These are phyloP conservation scores for Xylariaceae sp. DNA, from an alignment of 2,329 filamentous ascomycete species.

Conservation along the genomic window DNA sequence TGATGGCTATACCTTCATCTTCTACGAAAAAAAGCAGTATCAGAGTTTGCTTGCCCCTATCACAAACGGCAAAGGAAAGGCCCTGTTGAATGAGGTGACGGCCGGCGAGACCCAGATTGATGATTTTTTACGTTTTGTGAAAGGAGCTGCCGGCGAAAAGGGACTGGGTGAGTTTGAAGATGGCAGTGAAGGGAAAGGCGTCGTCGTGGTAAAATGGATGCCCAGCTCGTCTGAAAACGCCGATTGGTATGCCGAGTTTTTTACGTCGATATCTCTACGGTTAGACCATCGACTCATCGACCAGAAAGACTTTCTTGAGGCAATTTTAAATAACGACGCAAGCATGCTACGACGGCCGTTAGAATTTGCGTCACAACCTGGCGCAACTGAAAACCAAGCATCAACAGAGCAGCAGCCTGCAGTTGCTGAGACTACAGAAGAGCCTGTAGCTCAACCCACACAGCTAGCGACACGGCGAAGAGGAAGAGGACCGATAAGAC, in stretches of 20 bases:
- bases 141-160: constrained; percentile 68
- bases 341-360: constrained; percentile 64
- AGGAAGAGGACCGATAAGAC: constrained; percentile 39
- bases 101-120: constrained; percentile 61
- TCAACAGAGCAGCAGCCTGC: constrained; percentile 18
- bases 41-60: constrained; percentile 70
- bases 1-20: constrained; percentile 81
- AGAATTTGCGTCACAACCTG: constrained; percentile 40
- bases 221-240: constrained; percentile 49
- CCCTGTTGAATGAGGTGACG: constrained; percentile 58
- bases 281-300: constrained; percentile 79
- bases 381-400: constrained; percentile 23
- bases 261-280: constrained; percentile 61
- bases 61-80: constrained; percentile 76
- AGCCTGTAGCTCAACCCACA: constrained; percentile 6
- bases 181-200: constrained; percentile 60
- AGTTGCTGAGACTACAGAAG: constrained; percentile 24
- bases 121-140: constrained; percentile 74
- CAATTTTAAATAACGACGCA: constrained; percentile 76
- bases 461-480: constrained; percentile 27
- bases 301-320: constrained; percentile 87
- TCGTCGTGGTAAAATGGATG: constrained; percentile 71
- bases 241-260: constrained; percentile 66
- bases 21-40: constrained; percentile 71
- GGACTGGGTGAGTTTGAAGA: constrained; percentile 59